phyloP scores from a whole-genome alignment of 257 asterid genomes.

The Nicotiana attenuata region DNA sequence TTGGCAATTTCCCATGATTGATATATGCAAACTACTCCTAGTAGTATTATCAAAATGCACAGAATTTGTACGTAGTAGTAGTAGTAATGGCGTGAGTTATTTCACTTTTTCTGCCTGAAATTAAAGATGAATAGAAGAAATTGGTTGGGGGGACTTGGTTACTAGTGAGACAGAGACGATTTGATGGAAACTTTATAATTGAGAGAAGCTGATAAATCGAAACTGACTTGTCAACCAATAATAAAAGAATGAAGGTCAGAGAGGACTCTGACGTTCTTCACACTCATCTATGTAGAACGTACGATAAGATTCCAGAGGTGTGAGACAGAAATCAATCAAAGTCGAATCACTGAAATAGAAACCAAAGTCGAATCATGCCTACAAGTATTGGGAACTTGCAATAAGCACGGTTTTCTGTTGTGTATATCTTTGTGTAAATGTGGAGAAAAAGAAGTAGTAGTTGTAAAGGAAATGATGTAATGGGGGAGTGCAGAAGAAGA shows the following conservation, averaged over 20 bases:
- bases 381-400: too few species aligned
- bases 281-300: conserved; percentile 9
- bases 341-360: neutral
- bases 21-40: neutral
- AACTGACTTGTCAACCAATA: neutral
- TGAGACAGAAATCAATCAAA: conserved; percentile 21
- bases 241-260: conserved; percentile 15
- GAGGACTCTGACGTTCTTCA: conserved; percentile 2
- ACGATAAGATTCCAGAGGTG: conserved; percentile 20
- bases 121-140: neutral
- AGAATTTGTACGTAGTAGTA: neutral
- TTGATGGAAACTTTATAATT: neutral
- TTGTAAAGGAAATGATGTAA: neutral
- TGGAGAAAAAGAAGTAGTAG: neutral
- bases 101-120: neutral
- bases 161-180: neutral
- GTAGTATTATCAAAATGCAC: neutral
- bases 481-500: neutral
- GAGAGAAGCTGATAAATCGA: neutral
- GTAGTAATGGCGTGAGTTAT: neutral
- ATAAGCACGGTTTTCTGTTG: neutral
- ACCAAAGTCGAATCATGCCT: neutral
- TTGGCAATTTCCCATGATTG: conserved; percentile 77
- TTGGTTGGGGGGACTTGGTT: neutral
- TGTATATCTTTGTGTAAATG: neutral